Conservation (phyloP, 495 filamentous ascomycete genomes). For the Neurospora intermedia region DNA sequence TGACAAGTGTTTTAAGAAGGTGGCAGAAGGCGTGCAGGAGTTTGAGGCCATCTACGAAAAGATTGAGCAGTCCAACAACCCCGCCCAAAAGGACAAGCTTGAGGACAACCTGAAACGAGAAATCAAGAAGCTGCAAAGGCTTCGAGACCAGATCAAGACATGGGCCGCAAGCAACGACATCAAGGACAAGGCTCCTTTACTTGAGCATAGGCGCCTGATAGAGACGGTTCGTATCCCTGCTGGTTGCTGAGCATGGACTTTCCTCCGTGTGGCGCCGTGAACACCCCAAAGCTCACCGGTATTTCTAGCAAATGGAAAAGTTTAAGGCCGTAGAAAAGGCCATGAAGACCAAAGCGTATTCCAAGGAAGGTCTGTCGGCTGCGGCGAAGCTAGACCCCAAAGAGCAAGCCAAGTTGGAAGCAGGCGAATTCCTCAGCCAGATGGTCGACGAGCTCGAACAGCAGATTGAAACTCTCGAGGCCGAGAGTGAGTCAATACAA, state of each 20-base stretch:
- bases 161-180: slow-evolving; percentile 96
- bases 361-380: slow-evolving; percentile 88
- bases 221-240: slow-evolving; percentile 59
- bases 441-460: slow-evolving; percentile 91
- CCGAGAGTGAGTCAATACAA: slow-evolving; percentile 77
- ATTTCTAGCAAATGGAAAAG: slow-evolving; percentile 89
- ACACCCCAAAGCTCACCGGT: slow-evolving; percentile 8
- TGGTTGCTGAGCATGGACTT: not conserved
- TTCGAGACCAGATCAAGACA: slow-evolving; percentile 97
- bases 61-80: slow-evolving; percentile 79
- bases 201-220: slow-evolving; percentile 89
- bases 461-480: slow-evolving; percentile 86
- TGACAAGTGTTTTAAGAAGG: slow-evolving; percentile 98
- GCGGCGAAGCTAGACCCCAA: slow-evolving; percentile 89
- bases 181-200: slow-evolving; percentile 92
- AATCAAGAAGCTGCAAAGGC: slow-evolving; percentile 98
- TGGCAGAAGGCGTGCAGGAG: slow-evolving; percentile 78
- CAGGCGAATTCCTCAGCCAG: slow-evolving; percentile 67
- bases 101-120: slow-evolving; percentile 96
- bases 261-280: not conserved
- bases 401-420: slow-evolving; percentile 83
- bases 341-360: slow-evolving; percentile 99
- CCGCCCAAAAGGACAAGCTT: slow-evolving; percentile 93
- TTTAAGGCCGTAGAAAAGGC: slow-evolving; percentile 99
- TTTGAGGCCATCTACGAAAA: slow-evolving; percentile 96